Conservation (phyloP, 2,329 filamentous ascomycete genomes). For the Penicillium brasilianum region DNA sequence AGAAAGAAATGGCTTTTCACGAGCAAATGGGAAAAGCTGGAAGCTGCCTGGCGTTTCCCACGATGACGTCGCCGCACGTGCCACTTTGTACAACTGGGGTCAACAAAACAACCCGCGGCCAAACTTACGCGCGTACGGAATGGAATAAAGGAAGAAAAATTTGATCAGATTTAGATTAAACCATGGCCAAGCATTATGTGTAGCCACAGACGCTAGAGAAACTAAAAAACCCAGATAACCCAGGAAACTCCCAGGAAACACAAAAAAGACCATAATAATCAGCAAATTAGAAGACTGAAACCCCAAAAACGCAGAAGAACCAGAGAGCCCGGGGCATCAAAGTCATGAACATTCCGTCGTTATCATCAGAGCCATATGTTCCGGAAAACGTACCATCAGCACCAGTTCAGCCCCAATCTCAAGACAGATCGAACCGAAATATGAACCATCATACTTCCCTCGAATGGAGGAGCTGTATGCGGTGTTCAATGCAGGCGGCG, state of each 20-base stretch:
- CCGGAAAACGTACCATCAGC: neutral
- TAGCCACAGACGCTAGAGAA: neutral
- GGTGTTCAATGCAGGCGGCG: neutral
- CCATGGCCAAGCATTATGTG: neutral
- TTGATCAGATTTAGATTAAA: neutral
- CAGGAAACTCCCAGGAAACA: neutral
- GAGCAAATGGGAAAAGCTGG: constrained; percentile 10
- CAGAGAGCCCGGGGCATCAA: neutral
- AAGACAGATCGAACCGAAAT: neutral
- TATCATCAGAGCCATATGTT: neutral
- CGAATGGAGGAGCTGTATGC: neutral
- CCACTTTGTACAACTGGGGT: constrained; percentile 11
- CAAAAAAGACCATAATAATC: neutral
- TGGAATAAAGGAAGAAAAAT: neutral
- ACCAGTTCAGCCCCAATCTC: neutral
- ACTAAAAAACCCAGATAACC: neutral
- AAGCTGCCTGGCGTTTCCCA: constrained; percentile 17
- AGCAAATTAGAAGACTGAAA: neutral
- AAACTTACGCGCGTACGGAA: neutral
- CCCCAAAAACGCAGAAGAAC: neutral
- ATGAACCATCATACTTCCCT: neutral
- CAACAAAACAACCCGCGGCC: neutral
- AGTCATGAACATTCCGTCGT: neutral
- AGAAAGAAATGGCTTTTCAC: neutral
- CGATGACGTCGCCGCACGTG: constrained; percentile 47